Base-by-base conservation (phyloP, 129 eudicot species). In the Lonicera japonica region DNA sequence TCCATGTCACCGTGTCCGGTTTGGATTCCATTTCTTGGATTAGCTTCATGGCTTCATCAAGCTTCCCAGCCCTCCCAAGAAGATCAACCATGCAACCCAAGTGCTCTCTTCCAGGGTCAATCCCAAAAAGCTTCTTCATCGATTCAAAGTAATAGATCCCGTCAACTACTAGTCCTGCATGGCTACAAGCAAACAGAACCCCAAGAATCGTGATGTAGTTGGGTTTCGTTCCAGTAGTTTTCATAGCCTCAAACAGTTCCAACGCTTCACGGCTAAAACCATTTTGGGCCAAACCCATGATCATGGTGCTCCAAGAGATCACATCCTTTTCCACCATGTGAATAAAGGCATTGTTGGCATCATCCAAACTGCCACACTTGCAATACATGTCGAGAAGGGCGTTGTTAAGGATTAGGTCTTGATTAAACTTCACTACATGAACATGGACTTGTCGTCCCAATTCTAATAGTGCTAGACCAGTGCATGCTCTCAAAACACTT, bases 351-450 rank as follows among this genome's bases (percentile, higher is more conserved):
- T 46, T 21, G 50, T 73, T 59, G 25, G 95, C 95, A 70, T 87
- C 95, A 61, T 73, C 83, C 73, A 87, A 75, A 71, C 95, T 81
- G 52, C 92, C 95, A 58, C 92, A 84, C 65, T 87, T 87, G 60
- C 95, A 87, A 41, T 83, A 83, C 95, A 87, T 87, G 63, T 87
- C 91, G 46, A 83, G 79, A 67, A 87, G 88, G 16, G 88, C 91
- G 39, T 87, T 87, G 54, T 86, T 73, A 5, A 87, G 88, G 64
- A 78, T 80, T 66, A 87, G 55, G 54, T 83, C 95, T 43, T 66
- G 78, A n/a, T 68, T 54, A 67, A 77, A 87, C 66, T 87, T 87
- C 41, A 87, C n/a, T 43, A 87, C 83, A 57, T 87, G 85, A 73
- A 75, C 95, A 66, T 83, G 95, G 1, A 83, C 66, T 63, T 83